phyloP scores from a whole-genome alignment of 352 stramenopile species.

The Pythium phragmiticola region DNA sequence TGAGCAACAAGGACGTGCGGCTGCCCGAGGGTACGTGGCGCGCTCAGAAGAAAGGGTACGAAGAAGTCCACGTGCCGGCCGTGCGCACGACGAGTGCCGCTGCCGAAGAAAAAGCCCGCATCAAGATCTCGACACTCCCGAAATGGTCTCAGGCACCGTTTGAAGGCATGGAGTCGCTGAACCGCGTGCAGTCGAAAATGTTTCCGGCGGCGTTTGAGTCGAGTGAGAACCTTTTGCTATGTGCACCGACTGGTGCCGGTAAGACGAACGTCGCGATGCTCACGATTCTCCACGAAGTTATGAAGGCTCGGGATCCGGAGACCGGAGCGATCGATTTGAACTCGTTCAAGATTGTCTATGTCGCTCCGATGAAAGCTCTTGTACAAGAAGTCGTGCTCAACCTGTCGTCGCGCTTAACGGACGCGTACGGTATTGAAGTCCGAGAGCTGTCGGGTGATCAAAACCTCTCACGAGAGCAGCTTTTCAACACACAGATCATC shows the following conservation, averaged over 20 bases:
- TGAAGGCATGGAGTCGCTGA: constrained; percentile 97
- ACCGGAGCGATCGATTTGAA: constrained; percentile 92
- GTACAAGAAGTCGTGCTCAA: constrained; percentile 99
- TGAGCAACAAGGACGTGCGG: constrained; percentile 98
- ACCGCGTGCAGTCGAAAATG: constrained; percentile 99
- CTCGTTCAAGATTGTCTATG: constrained; percentile 99
- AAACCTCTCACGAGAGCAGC: constrained; percentile 96
- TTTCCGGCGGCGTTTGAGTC: constrained; percentile 89
- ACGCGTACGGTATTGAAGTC: constrained; percentile 94
- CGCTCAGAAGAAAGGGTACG: constrained; percentile 96
- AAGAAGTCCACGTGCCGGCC: constrained; percentile 99
- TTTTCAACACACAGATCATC: constrained; percentile 99
- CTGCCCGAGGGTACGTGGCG: constrained; percentile 97
- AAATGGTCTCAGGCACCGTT: constrained; percentile 96
- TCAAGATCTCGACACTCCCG: constrained; percentile 92
- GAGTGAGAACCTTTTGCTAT: constrained; percentile 98
- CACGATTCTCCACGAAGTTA: constrained; percentile 98
- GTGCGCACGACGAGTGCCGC: constrained; percentile 79
- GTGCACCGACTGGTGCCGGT: constrained; percentile 97
- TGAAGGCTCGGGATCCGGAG: constrained; percentile 84
- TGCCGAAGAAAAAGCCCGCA: constrained; percentile 71
- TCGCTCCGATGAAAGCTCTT: constrained; percentile 99
- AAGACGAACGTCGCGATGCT: constrained; percentile 99
- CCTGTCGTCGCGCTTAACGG: constrained; percentile 92
- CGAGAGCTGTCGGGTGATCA: constrained; percentile 98